Percentiles rank a stretch among this genome's conserved stretches.
phyloP scores from a whole-genome alignment of 345 rosid genomes.

The Triadica sebifera region DNA sequence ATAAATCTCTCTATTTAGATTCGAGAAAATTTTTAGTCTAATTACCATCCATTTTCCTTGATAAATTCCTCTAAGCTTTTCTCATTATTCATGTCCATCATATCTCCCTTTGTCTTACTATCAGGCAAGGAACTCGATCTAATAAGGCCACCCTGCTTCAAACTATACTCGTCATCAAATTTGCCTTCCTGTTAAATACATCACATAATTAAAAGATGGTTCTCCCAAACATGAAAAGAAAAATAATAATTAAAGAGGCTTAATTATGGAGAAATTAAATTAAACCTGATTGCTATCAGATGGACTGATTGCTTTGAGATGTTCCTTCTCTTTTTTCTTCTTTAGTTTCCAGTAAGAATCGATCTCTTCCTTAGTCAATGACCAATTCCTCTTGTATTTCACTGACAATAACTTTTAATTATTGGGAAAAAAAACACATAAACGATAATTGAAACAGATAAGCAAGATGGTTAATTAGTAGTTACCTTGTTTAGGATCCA shows the following conservation, averaged over 20 bases:
- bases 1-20: too few species aligned
- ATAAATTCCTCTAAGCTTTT: constrained; percentile 30
- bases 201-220: too few species aligned
- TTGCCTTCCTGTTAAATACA: too few species aligned
- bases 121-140: constrained; percentile 42
- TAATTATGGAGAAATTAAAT: neutral
- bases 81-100: constrained; percentile 21
- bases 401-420: constrained; percentile 28
- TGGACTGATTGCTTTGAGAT: constrained; percentile 38
- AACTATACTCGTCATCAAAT: too few species aligned
- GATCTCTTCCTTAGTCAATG: constrained; percentile 70
- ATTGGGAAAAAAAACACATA: neutral
- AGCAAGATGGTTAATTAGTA: neutral
- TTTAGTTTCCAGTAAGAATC: constrained; percentile 69
- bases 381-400: constrained; percentile 49
- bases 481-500: constrained; percentile 53
- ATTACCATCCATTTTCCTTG: constrained; percentile 56
- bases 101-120: neutral
- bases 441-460: neutral
- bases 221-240: constrained; percentile 10
- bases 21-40: too few species aligned
- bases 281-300: constrained; percentile 13
- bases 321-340: constrained; percentile 64
- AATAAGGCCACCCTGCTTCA: constrained; percentile 5
- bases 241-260: too few species aligned